Evolutionary conservation across 148 eudicot genomes (phyloP), one percentile per base, ranked within the genome.

Genomic region (Rheum nobile): DNA sequence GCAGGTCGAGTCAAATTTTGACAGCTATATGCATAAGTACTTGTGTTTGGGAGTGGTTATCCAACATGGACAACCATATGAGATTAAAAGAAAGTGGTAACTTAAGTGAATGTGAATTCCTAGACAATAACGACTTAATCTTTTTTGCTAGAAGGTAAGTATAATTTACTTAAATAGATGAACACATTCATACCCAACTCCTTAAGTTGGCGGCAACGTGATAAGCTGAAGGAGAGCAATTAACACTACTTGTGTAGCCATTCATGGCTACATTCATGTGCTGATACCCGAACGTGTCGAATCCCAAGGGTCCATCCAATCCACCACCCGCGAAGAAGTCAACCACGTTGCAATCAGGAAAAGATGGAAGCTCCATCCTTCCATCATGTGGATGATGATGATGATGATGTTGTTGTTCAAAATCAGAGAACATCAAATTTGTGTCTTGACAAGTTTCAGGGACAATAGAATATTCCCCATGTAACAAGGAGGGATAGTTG

Each of bases 151-250:
- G 55, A 48, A 48, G 48, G 19, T 10, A 8, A n/a, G n/a, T 44
- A 44, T 44, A 14, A 44, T 46, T 13, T 17, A 46, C 14, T 4
- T 17, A 17, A 46, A 17, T 46, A 3, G 5, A 46, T 46, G 6
- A 43, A 46, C 16, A 46, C 52, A 14, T 24, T 10, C 65, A 3
- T 65, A 65, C 70, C 70, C 70, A 65, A 65, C 5, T 65, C 22
- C 39, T 41, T 65, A 31, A 31, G 32, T 65, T 32, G 3, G n/a
- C 6, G 41, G 70, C 11, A 31, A 65, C 37, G 16, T 32, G 70
- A 65, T 65, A 65, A 32, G 70, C 17, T 59, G 67, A 59, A 59
- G 67, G 67, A 28, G 67, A 59, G 17, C 67, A 59, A 59, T 59
- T 28, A 26, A 29, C 16, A 65, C 19, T 17, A 32, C 39, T 65